These are phyloP conservation scores for Brassica cretica DNA, from an alignment of 345 rosid genomes.

Conservation along the genomic window DNA sequence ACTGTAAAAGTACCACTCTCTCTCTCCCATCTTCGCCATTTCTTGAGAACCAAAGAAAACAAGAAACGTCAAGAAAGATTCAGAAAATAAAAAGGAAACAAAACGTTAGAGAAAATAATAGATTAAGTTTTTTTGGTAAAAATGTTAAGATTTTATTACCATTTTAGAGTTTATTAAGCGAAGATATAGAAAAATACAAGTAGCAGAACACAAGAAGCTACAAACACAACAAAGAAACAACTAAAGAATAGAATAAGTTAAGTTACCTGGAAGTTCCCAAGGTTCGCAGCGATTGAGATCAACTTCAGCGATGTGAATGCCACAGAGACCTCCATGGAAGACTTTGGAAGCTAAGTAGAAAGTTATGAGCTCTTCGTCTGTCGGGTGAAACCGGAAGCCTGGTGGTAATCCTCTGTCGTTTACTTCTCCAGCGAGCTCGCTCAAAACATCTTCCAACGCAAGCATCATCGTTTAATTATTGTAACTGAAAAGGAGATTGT, in stretches of 20 bases:
- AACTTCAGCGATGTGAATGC: conserved; percentile 75
- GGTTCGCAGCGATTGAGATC: conserved; percentile 96
- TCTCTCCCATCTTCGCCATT: conserved; percentile 88
- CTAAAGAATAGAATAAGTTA: not conserved
- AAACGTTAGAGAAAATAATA: not conserved
- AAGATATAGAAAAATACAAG: not conserved
- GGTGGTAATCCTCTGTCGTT: conserved; percentile 85
- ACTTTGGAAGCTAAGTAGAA: conserved; percentile 91
- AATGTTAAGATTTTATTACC: not conserved
- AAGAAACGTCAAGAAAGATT: not conserved
- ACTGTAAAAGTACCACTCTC: conserved; percentile 89
- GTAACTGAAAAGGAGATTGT: conserved; percentile 5
- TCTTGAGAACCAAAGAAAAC: conserved; percentile 38
- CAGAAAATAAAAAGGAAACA: not conserved
- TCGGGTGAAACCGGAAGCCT: conserved; percentile 94
- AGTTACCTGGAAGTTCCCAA: conserved; percentile 91
- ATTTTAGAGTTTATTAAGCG: not conserved
- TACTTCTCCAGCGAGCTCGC: conserved; percentile 71
- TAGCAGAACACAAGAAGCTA: not conserved
- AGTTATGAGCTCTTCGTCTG: conserved; percentile 91
- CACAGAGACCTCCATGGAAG: conserved; percentile 67
- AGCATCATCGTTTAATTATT: conserved; percentile 38
- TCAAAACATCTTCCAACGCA: conserved; percentile 61
- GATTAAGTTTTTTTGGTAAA: not conserved
- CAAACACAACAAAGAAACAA: not conserved